Evolutionary conservation across 768 basidiomycete genomes (phyloP), one percentile per base, ranked within the genome.

Genomic region (Lentinula boryana): DNA sequence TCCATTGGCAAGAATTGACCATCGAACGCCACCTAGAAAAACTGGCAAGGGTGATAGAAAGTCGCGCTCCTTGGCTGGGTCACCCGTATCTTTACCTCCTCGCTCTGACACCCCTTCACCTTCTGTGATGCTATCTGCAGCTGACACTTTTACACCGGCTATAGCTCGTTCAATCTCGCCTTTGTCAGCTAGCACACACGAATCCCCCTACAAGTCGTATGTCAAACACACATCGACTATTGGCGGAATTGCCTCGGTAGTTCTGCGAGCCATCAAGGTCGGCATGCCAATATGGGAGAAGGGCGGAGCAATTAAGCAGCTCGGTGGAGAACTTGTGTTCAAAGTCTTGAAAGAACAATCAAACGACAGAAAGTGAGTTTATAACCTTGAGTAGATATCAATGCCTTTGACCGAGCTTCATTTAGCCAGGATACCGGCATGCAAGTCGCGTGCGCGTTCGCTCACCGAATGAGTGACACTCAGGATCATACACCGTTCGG

Each of bases 281-380:
- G 84, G 86, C 27, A 88, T 95, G 87, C 91, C 91, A 0, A 77
- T 92, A 13, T 90, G 89, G 85, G 87, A 87, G 74, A 84, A 83
- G 62, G 88, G 87, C 2, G 93, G 93, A 0, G 86, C 93, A 66
- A 71, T 86, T 46, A 73, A 80, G 44, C 92, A 95, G 72, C 77
- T 96, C 18, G 95, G 95, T 9, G 95, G 95, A 23, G 95, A 98
- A 75, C 95, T 96, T 68, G 81, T 79, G 8, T 72, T 77, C 62
- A 80, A 77, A 21, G 77, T 74, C 54, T 78, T 78, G 78, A 80
- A 53, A 61, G 78, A 68, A 5, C n/a, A 33, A 33, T n/a, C 58
- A 41, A 9, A 15, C 35, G 16, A 33, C 18, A 10, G 10, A 35
- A 43, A 32, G 15, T 13, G 23, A n/a, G 43, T 49, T 46, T 53